Percentiles rank a stretch among this genome's conserved stretches.
Conservation (phyloP, 768 basidiomycete species). For the Russula sp. region DNA sequence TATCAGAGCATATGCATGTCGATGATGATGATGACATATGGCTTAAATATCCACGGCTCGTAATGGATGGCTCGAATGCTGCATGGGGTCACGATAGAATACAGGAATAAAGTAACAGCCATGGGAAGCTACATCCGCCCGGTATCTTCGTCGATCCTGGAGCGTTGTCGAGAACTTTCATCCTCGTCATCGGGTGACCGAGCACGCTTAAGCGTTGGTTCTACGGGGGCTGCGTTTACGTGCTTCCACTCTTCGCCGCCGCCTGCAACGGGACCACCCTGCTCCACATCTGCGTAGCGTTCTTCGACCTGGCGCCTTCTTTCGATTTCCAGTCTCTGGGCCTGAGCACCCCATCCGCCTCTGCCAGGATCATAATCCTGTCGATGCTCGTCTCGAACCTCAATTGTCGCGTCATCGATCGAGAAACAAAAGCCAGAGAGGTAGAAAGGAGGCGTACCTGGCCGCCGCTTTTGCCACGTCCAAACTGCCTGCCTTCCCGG, state of each 20-base stretch:
- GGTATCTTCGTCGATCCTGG: conserved; percentile 56
- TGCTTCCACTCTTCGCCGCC: conserved; percentile 88
- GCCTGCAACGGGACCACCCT: conserved; percentile 73
- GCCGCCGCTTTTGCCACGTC: conserved; percentile 94
- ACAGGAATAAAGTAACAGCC: conserved; percentile 11
- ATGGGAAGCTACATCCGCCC: conserved; percentile 56
- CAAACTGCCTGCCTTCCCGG: conserved; percentile 94
- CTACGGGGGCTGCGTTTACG: conserved; percentile 39
- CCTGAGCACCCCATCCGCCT: conserved; percentile 90
- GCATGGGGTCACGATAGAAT: conserved; percentile 14
- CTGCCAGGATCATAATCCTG: conserved; percentile 96
- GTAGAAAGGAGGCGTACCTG: conserved; percentile 44
- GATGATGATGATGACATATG: neutral
- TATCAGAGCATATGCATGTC: too few species aligned
- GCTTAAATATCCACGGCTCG: conserved; percentile 6
- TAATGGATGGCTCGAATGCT: conserved; percentile 8
- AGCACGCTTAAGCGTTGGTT: conserved; percentile 52
- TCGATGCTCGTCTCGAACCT: conserved; percentile 89
- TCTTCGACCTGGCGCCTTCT: conserved; percentile 79
- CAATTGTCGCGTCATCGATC: conserved; percentile 9
- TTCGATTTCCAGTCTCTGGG: conserved; percentile 66
- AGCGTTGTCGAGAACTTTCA: conserved; percentile 51
- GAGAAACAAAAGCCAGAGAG: neutral
- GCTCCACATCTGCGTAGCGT: conserved; percentile 75
- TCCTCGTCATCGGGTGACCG: conserved; percentile 78